Base-by-base conservation (phyloP, 257 asterid species). In the Catharanthus roseus region DNA sequence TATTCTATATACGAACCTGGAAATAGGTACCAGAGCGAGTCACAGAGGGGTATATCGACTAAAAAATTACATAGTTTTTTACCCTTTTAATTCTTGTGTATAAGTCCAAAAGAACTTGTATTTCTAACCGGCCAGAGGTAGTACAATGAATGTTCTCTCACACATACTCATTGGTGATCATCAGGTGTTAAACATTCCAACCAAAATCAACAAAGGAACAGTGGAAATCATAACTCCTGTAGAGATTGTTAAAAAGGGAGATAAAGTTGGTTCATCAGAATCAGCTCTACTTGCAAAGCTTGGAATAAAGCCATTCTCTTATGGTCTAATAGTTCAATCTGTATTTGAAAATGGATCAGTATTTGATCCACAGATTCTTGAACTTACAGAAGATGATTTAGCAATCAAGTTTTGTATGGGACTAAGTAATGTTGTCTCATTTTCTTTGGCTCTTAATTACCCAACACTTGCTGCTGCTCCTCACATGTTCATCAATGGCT, bases 181-280 rank as follows among this genome's bases (percentile, higher is more conserved):
- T n/a, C 70, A 81, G 85, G 85, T 67, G 49, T 66, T 81, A 31
- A 81, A 81, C 73, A 81, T 81, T 72, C 82, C 85, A 33, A 81
- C 82, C 53, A 81, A 77, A 47, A 81, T 81, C 77, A 81, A 81
- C 79, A 77, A 74, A 57, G 85, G 85, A 5, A 77, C 80, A 3
- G 85, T 81, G 56, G 82, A 81, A 60, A 81, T 81, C 82, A 55
- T 77, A 57, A 81, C 82, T 36, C 82, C 85, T 13, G 79, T 81
- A 75, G 82, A 81, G 33, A 53, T 77, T 23, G 60, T 81, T 56
- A 77, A 81, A 70, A 81, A 77, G 72, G 85, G 85, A 0, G 80
- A 77, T 1, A 81, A 77, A 50, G 85, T 77, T 72, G 85, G 82
- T 4, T 81, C 85, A 45, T 81, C 85, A 31, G 82, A 81, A 53